phyloP scores from a whole-genome alignment of 2,329 filamentous ascomycete genomes.

The Geosmithia flava region DNA sequence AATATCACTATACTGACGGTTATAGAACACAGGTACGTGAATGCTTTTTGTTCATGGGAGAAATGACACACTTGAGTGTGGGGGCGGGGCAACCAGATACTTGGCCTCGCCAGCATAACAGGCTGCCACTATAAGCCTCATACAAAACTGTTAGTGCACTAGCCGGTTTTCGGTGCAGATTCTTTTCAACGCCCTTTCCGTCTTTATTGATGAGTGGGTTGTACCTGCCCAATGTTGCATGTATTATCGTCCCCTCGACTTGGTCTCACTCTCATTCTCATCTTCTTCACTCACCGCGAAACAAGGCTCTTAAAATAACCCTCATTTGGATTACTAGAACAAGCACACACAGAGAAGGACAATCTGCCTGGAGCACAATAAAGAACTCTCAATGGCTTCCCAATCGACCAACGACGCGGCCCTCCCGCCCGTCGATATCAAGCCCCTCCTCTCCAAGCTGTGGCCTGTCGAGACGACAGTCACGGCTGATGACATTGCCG shows the following conservation, averaged over 20 bases:
- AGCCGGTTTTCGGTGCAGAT: neutral
- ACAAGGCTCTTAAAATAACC: neutral
- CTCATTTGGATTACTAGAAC: neutral
- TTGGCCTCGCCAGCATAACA: neutral
- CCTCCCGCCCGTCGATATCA: conserved; percentile 42
- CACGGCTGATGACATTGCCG: conserved; percentile 69
- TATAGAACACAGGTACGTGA: neutral
- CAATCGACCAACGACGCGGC: conserved; percentile 9
- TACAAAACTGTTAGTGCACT: neutral
- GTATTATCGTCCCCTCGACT: neutral
- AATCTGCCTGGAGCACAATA: neutral
- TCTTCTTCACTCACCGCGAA: neutral
- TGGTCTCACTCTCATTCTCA: neutral
- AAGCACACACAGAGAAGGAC: neutral
- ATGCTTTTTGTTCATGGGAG: neutral
- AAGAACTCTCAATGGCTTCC: conserved; percentile 1
- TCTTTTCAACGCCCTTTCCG: neutral
- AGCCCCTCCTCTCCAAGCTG: conserved; percentile 59
- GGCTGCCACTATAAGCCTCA: neutral
- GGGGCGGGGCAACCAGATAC: neutral
- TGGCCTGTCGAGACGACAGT: conserved; percentile 50
- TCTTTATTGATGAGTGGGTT: neutral
- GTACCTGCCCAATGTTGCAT: neutral
- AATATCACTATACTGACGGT: neutral
- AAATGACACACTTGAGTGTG: neutral